A percentile compares a stretch with the other conserved stretches of the same genome.
phyloP scores from a whole-genome alignment of 345 rosid genomes.

The Citrus glauca region DNA sequence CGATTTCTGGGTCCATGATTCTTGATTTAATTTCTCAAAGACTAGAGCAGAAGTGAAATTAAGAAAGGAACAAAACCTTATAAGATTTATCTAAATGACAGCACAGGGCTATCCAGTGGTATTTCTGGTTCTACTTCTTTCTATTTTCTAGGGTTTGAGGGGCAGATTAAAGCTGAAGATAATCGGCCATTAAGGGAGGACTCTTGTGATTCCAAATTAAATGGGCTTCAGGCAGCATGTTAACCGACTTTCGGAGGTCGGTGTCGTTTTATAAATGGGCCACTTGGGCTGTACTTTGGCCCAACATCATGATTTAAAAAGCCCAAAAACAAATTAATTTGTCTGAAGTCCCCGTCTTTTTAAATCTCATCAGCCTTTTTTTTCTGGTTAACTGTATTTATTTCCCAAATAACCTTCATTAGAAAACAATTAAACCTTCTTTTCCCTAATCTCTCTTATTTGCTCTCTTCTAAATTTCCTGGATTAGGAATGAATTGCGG shows the following conservation, averaged over 20 bases:
- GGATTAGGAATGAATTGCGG: no score
- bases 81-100: not conserved
- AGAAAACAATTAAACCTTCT: no score
- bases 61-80: not conserved
- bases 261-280: not conserved
- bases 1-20: slow-evolving; percentile 66
- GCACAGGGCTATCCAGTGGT: no score
- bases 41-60: not conserved
- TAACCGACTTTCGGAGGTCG: not conserved
- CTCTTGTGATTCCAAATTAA: not conserved
- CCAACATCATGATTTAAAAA: not conserved
- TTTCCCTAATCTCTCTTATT: no score
- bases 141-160: not conserved
- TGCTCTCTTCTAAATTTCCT: no score
- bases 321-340: not conserved
- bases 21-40: not conserved
- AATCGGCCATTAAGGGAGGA: not conserved
- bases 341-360: no score
- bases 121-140: not conserved
- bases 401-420: no score
- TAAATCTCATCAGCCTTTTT: no score
- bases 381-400: no score
- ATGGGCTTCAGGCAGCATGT: not conserved
- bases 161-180: not conserved
- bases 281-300: not conserved